Conservation (phyloP, 2,329 filamentous ascomycete genomes). For the Alternaria conjuncta region DNA sequence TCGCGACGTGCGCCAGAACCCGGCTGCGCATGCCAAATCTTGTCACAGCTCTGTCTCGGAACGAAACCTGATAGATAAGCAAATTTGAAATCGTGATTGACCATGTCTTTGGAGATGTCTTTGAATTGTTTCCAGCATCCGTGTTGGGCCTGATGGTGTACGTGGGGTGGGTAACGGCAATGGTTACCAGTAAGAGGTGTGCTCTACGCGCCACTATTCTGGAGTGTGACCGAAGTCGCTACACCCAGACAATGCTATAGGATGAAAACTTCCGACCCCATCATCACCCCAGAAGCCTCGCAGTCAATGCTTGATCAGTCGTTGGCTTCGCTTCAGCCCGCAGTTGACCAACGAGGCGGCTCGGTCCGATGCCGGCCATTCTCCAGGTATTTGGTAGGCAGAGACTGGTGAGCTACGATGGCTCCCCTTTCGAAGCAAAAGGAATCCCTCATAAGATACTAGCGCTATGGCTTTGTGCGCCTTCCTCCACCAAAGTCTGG, state of each 20-base stretch:
- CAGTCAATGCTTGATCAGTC: background rate
- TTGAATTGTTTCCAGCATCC: background rate
- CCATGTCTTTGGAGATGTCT: background rate
- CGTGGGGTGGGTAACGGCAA: background rate
- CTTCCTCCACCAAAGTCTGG: slow-evolving; percentile 32
- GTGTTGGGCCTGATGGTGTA: background rate
- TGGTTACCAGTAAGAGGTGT: background rate
- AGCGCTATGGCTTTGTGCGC: background rate
- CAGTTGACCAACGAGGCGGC: background rate
- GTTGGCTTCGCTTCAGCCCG: background rate
- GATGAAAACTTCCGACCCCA: background rate
- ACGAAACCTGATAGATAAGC: background rate
- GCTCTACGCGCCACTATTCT: slow-evolving; percentile 1
- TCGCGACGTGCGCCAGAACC: background rate
- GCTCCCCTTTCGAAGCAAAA: background rate
- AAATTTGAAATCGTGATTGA: background rate
- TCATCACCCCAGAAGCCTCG: background rate
- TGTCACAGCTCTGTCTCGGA: background rate
- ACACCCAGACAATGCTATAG: background rate
- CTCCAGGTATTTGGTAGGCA: background rate
- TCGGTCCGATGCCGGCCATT: background rate
- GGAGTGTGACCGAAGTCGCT: background rate
- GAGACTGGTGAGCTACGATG: background rate
- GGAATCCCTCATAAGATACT: background rate
- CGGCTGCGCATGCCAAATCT: background rate